Conservation (phyloP, 2,329 filamentous ascomycete species). For the Colletotrichum sp. region DNA sequence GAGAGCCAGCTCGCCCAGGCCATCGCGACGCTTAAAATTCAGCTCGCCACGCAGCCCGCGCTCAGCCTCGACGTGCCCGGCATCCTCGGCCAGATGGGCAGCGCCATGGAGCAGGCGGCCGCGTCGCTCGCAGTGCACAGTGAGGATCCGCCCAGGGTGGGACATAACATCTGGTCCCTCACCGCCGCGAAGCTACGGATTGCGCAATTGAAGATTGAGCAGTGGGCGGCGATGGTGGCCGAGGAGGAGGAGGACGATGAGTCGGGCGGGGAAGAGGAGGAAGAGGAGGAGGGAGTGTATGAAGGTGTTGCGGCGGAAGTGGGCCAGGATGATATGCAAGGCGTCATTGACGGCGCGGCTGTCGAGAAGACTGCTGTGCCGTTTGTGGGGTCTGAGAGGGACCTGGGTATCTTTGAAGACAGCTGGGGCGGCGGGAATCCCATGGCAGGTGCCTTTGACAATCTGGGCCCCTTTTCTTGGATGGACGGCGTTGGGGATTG, state of each 20-base stretch:
- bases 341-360: not conserved
- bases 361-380: not conserved
- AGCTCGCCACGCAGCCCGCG: constrained; percentile 47
- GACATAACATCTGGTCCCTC: constrained; percentile 54
- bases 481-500: not conserved
- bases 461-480: not conserved
- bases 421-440: not conserved
- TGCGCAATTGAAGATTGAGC: constrained; percentile 49
- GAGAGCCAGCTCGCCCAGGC: constrained; percentile 37
- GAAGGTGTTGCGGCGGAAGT: not conserved
- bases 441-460: not conserved
- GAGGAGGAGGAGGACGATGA: not conserved
- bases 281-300: not conserved
- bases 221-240: constrained; percentile 51
- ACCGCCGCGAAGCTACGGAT: constrained; percentile 51
- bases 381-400: not conserved
- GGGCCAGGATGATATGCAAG: not conserved
- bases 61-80: constrained; percentile 49
- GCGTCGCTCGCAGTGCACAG: constrained; percentile 35
- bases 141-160: constrained; percentile 34
- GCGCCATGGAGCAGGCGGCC: constrained; percentile 49
- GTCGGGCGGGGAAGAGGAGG: not conserved
- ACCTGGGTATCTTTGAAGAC: not conserved
- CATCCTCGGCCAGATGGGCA: constrained; percentile 45
- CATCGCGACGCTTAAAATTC: constrained; percentile 43